Base-by-base conservation (phyloP, 768 basidiomycete species). In the Termitomyces sp. region DNA sequence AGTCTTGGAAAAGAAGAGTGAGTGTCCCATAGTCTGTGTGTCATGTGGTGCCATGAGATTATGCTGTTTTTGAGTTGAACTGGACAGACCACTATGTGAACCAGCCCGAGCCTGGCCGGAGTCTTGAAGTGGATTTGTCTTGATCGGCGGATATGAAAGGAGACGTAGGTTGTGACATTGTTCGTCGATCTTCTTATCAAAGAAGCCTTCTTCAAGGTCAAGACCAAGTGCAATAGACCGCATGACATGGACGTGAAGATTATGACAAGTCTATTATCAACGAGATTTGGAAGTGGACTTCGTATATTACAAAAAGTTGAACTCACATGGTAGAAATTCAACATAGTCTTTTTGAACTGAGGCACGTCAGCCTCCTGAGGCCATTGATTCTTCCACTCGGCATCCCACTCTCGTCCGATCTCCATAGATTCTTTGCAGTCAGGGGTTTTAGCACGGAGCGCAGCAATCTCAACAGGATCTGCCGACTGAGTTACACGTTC, bases 351-450 rank as follows among this genome's bases (percentile, higher is more conserved):
- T 67, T 86, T 88, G 74, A 92, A 94, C 9, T 68, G 76, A 0
- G 90, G 88, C 1, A 74, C 82, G 52, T 84, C 79, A 2, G 59
- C 65, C 64, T 90, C 84, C 43, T 74, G 71, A 4, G 89, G 92
- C 92, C 93, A 94, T 61, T 79, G 79, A 68, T 95, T 95, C 59
- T 81, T 84, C 86, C 87, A 91, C 39, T 72, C 77, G 16, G 79
- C 74, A 62, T 90, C 90, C 84, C 87, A 88, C 57, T 95, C 91
- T 26, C 88, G 79, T 31, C 93, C 92, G 46, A 95, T 93, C 69
- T 95, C 92, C 85, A 94, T 92, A 8, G 84, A 77, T 69, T 94
- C 92, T 70, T 92, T 92, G 72, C 72, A 84, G 67, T 92, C 92
- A 0, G 92, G 92, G 0, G 92, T 84, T 58, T 83, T 84, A 57